Conservation (phyloP, 2,329 filamentous ascomycete genomes). For the Alternaria viburni region DNA sequence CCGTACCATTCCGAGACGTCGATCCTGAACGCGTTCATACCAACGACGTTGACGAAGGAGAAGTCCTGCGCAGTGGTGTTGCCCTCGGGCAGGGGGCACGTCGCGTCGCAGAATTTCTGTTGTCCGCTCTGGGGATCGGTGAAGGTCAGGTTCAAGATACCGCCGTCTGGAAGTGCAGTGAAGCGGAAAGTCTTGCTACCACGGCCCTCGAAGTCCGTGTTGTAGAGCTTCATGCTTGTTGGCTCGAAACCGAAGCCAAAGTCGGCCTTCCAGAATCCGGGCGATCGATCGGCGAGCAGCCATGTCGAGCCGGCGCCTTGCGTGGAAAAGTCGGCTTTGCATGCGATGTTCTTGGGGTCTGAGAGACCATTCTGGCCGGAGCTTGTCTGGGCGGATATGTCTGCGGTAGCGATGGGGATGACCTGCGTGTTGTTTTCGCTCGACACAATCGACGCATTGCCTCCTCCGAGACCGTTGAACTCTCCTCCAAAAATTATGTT, state of each 20-base stretch:
- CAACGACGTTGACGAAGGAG: slow-evolving; percentile 87
- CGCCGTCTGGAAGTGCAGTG: slow-evolving; percentile 81
- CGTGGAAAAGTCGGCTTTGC: slow-evolving; percentile 68
- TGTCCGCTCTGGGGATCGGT: slow-evolving; percentile 72
- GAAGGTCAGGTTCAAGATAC: slow-evolving; percentile 96
- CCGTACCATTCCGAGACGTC: slow-evolving; percentile 91
- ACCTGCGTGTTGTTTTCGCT: slow-evolving; percentile 74
- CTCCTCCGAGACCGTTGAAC: slow-evolving; percentile 87
- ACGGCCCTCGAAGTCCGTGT: slow-evolving; percentile 81
- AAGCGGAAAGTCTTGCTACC: slow-evolving; percentile 90
- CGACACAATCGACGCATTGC: slow-evolving; percentile 72
- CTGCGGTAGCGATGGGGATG: slow-evolving; percentile 82
- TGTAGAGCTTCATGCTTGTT: slow-evolving; percentile 85
- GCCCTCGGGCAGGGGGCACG: slow-evolving; percentile 79
- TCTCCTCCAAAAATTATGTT: slow-evolving; percentile 91
- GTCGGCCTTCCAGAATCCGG: slow-evolving; percentile 82
- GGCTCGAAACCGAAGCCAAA: slow-evolving; percentile 87
- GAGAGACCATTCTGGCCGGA: slow-evolving; percentile 68
- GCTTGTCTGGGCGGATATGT: slow-evolving; percentile 71
- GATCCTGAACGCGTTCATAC: slow-evolving; percentile 85
- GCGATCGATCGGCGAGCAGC: slow-evolving; percentile 75
- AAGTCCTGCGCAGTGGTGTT: slow-evolving; percentile 84
- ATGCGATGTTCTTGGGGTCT: slow-evolving; percentile 82
- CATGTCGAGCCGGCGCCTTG: slow-evolving; percentile 79
- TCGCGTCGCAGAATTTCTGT: slow-evolving; percentile 75